Evolutionary conservation across 768 basidiomycete species (phyloP), one percentile per base, ranked within the genome.

Genomic region (Leccinum incarnatum): DNA sequence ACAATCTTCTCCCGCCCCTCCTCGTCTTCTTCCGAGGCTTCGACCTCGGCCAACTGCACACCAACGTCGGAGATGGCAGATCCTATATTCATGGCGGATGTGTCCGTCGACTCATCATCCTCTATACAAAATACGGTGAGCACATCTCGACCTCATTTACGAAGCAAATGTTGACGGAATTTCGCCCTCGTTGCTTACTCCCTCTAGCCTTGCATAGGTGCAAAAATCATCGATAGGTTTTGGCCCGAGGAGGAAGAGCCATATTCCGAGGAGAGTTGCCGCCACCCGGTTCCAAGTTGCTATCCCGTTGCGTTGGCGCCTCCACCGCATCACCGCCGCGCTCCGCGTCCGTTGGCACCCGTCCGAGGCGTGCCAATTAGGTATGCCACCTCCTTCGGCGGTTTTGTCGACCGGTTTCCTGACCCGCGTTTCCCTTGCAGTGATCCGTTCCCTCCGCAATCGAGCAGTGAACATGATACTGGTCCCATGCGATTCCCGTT

Each of bases 181-280:
- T 25, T 49, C 6, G 5, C 56, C 53, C 6, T 29, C 10, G 19
- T 48, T 55, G 40, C 25, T 53, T 17, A 15, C 45, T 46, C 51
- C 25, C 27, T 19, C 34, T 50, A 72, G 70, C 70, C 69, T 21
- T 52, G 58, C 9, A 64, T 74, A 55, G 71, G 71, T 29, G 53
- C 63, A 3, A 72, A 68, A 60, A 72, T 72, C 0, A 29, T 68
- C 19, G 72, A 74, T 32, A 59, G 61, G 2, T 72, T 72, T 60
- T 74, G 71, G 68, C 71, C 72, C 53, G 67, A 71, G 57, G 72
- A 72, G 25, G 72, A 72, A 42, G 51, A 55, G 5, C 36, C 32
- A 7, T 56, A 27, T 32, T 53, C 62, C 57, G 66, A 66, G 65
- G 70, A 65, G 60, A 62, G 57, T 61, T 52, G 48, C 62, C 56